A percentile compares a stretch with the other conserved stretches of the same genome.
Conservation (phyloP, 495 filamentous ascomycete species). For the Neurospora sp. region DNA sequence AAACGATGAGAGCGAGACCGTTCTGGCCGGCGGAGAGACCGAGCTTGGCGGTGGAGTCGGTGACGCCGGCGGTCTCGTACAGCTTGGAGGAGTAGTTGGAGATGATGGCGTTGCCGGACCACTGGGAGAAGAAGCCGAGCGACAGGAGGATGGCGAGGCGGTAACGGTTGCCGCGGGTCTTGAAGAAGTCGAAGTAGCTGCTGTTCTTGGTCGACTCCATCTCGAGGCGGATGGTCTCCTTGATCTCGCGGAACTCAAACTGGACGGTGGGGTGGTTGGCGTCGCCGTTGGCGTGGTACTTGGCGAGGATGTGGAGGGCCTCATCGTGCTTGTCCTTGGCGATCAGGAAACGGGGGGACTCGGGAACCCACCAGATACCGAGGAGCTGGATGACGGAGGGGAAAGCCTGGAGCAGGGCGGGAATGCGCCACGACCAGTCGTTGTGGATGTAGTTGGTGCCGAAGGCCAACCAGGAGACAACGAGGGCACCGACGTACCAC, state of each 20-base stretch:
- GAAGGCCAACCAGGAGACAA: constrained; percentile 43
- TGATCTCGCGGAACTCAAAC: constrained; percentile 51
- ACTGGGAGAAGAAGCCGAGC: constrained; percentile 57
- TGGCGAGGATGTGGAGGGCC: constrained; percentile 47
- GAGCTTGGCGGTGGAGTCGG: constrained; percentile 38
- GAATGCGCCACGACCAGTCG: constrained; percentile 46
- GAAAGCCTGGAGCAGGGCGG: constrained; percentile 44
- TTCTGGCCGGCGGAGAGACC: constrained; percentile 42
- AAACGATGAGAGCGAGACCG: constrained; percentile 43
- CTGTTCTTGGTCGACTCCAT: constrained; percentile 31
- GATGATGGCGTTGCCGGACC: constrained; percentile 57
- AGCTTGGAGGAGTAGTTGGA: constrained; percentile 53
- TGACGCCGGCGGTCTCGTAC: constrained; percentile 48
- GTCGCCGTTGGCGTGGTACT: constrained; percentile 50
- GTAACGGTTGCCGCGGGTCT: constrained; percentile 59
- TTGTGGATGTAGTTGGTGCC: constrained; percentile 39
- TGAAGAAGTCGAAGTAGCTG: constrained; percentile 50
- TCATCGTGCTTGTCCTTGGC: constrained; percentile 54
- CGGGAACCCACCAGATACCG: constrained; percentile 46
- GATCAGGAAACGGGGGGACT: constrained; percentile 55
- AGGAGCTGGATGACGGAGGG: constrained; percentile 42
- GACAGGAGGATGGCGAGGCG: constrained; percentile 47
- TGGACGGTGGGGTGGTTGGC: constrained; percentile 45
- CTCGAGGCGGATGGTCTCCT: constrained; percentile 46
- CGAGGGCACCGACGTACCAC: constrained; percentile 49